Evolutionary conservation across 805 yeast species (phyloP), one percentile per base, ranked within the genome.

Genomic region (Candida easanensis): DNA sequence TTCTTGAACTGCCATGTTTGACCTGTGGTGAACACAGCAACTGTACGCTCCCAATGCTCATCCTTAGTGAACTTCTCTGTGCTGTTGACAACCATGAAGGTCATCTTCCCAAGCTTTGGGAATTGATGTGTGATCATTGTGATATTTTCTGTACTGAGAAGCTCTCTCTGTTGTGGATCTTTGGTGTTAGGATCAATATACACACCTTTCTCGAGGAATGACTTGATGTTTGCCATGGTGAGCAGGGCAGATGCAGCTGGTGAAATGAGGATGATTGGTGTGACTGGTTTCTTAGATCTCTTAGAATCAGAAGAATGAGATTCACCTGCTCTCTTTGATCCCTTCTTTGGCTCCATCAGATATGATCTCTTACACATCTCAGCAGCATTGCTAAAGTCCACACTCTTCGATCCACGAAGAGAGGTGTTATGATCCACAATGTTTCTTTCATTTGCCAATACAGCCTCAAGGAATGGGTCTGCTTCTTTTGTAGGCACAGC

Each of bases 41-140:
- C 87, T 1, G 93, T 97, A 46, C 99, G 77, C 59, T 88, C 95
- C 99, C 99, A 93, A 66, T 93, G 88, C 62, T 93, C 98, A 4
- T 96, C 95, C 61, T 90, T 91, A 19, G 86, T 82, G 66, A 85
- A 85, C 65, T 82, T 77, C 41, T 89, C 95, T 5, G 89, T 88
- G 44, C 87, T 85, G 60, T 88, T 95, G 25, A 90, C 97, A 42
- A 93, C 84, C 53, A 89, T 72, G 56, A 87, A 84, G 35, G 79
- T 76, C 39, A 82, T 70, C 18, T 73, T 77, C 14, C 85, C 79
- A 27, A 88, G 68, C 38, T 68, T 66, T 39, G 78, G 78, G 21
- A 84, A 77, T 3, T 67, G 63, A 44, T 87, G 82, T 35, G 71
- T 62, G 13, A 88, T 54, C 52, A 79, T 51, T 4, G 51, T 27